Evolutionary conservation across 352 stramenopile genomes (phyloP).

Genomic region (Pythium folliculosum): DNA sequence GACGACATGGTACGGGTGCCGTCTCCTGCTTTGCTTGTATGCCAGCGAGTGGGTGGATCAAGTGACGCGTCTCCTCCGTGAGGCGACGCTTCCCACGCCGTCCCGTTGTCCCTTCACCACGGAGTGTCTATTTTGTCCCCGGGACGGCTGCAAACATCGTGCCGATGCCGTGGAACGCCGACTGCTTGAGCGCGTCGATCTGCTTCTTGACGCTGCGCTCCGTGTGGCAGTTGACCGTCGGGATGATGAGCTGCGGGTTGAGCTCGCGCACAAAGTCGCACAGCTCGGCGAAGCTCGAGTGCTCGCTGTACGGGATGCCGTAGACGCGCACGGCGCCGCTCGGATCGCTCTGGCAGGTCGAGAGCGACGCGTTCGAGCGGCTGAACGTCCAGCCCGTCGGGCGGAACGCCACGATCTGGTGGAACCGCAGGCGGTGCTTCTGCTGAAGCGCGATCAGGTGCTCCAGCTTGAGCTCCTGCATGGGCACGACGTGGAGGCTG

Average conservation of each 20-base stretch:
- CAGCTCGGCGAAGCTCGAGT: constrained; percentile 96
- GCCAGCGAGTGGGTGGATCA: too few species aligned
- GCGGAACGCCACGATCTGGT: constrained; percentile 92
- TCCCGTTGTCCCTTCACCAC: background rate
- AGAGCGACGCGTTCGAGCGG: constrained; percentile 48
- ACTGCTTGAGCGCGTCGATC: constrained; percentile 61
- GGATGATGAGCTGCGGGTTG: constrained; percentile 89
- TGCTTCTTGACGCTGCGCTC: constrained; percentile 71
- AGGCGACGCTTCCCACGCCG: background rate
- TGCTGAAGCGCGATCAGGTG: constrained; percentile 63
- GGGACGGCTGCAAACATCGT: constrained; percentile 35
- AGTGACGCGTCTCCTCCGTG: background rate
- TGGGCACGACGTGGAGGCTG: constrained; percentile 92
- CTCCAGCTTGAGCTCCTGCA: constrained; percentile 94
- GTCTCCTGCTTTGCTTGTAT: too few species aligned
- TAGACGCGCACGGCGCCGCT: constrained; percentile 90
- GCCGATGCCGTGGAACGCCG: constrained; percentile 63
- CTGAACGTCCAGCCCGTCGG: constrained; percentile 93
- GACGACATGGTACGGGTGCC: background rate
- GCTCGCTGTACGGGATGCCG: constrained; percentile 96
- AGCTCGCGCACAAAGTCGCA: constrained; percentile 90
- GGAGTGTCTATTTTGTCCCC: background rate
- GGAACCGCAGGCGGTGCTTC: constrained; percentile 71
- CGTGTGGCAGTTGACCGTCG: constrained; percentile 88
- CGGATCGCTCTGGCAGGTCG: constrained; percentile 75